These are phyloP conservation scores for Dorcoceras hygrometricum DNA, from an alignment of 257 asterid genomes.

Conservation along the genomic window DNA sequence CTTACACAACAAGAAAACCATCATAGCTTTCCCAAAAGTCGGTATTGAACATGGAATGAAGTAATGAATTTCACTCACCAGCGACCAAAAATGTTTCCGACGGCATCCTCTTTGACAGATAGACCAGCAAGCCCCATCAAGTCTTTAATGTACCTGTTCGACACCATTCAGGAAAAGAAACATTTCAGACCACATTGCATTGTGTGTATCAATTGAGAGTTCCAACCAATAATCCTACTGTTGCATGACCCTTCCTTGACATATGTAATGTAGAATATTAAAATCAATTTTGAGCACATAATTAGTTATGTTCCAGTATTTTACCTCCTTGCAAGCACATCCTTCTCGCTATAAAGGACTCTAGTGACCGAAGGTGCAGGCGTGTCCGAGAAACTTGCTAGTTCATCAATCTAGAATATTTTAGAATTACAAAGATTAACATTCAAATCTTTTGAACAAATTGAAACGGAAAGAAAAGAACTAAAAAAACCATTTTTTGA, in stretches of 20 bases:
- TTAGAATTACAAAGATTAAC: background rate
- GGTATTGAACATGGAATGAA: background rate
- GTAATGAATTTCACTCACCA: conserved; percentile 51
- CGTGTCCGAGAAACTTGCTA: conserved; percentile 77
- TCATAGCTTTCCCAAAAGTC: background rate
- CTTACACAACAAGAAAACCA: background rate
- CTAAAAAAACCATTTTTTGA: background rate
- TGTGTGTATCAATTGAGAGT: background rate
- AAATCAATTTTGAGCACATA: background rate
- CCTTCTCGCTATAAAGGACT: conserved; percentile 83
- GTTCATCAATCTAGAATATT: conserved; percentile 69
- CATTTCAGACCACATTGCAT: background rate
- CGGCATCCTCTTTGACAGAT: conserved; percentile 78
- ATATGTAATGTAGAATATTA: background rate
- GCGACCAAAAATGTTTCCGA: conserved; percentile 89
- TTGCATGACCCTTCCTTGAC: background rate
- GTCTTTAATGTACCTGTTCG: conserved; percentile 68
- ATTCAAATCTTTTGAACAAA: background rate
- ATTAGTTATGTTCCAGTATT: background rate
- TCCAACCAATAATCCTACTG: background rate
- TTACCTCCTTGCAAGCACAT: conserved; percentile 81
- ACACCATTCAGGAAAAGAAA: conserved; percentile 11
- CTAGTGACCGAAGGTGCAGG: conserved; percentile 91
- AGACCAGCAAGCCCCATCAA: conserved; percentile 77
- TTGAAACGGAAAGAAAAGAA: background rate